Evolutionary conservation across 2,329 filamentous ascomycete species (phyloP).

Genomic region (Aspergillus caelatus): DNA sequence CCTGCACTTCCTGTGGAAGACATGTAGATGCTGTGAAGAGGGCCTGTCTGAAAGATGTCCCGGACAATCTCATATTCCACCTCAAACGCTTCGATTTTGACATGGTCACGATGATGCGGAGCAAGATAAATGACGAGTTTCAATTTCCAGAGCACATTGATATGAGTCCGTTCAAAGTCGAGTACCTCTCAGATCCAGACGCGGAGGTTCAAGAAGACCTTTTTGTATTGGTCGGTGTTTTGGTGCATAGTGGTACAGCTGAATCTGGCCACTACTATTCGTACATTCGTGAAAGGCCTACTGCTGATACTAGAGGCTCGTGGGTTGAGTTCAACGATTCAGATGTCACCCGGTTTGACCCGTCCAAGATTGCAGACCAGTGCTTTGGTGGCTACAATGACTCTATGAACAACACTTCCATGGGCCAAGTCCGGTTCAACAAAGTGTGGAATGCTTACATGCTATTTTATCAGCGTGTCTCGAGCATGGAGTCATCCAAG

Average conservation of each 20-base stretch:
- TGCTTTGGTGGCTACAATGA: constrained; percentile 78
- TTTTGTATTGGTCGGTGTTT: constrained; percentile 91
- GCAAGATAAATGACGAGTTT: constrained; percentile 95
- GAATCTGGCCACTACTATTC: constrained; percentile 98
- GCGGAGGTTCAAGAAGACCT: constrained; percentile 65
- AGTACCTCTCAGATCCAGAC: constrained; percentile 70
- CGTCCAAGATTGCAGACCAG: constrained; percentile 68
- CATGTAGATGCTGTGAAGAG: constrained; percentile 93
- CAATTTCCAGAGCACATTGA: constrained; percentile 82
- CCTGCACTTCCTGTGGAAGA: constrained; percentile 84
- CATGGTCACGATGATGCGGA: constrained; percentile 69
- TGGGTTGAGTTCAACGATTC: constrained; percentile 98
- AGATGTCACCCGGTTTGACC: constrained; percentile 75
- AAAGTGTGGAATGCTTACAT: constrained; percentile 91
- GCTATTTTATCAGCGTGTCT: constrained; percentile 90
- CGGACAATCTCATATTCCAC: constrained; percentile 93
- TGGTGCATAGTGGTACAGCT: constrained; percentile 90
- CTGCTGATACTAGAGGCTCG: constrained; percentile 47
- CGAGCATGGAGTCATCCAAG: constrained; percentile 61
- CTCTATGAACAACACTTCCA: constrained; percentile 51
- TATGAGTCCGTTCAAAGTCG: constrained; percentile 87
- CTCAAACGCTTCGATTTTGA: constrained; percentile 66
- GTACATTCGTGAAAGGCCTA: constrained; percentile 80
- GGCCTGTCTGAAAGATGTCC: constrained; percentile 87
- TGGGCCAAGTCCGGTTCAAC: constrained; percentile 54